A percentile compares a stretch with the other conserved stretches of the same genome.
These are phyloP conservation scores for Echinosophora koreensis DNA, from an alignment of 306 rosid species.

Conservation along the genomic window DNA sequence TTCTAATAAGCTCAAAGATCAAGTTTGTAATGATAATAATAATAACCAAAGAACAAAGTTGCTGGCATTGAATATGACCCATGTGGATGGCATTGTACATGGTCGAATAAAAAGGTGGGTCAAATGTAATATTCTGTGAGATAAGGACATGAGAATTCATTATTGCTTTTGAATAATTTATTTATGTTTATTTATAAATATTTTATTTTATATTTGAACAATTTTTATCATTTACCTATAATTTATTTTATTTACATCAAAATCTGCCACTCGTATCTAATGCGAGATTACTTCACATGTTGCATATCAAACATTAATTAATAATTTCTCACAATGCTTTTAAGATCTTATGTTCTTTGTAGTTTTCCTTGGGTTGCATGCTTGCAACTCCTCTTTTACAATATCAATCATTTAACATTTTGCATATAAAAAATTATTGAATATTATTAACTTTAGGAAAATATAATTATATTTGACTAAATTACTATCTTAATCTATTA, in stretches of 20 bases:
- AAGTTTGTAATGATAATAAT: slow-evolving; percentile 46
- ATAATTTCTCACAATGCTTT: slow-evolving; percentile 32
- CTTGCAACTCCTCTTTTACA: not conserved
- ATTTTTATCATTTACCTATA: no score
- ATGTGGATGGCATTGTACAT: slow-evolving; percentile 43
- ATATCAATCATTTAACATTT: no score
- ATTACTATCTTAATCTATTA: no score
- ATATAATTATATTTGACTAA: no score
- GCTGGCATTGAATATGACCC: slow-evolving; percentile 53
- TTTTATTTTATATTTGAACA: no score
- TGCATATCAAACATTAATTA: no score
- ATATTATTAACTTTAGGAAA: no score
- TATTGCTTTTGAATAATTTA: not conserved
- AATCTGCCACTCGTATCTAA: no score
- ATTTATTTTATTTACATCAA: no score
- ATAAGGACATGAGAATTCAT: slow-evolving; percentile 38
- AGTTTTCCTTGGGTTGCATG: slow-evolving; percentile 31
- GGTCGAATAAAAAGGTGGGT: slow-evolving; percentile 41
- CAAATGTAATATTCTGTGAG: slow-evolving; percentile 46
- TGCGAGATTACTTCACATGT: no score
- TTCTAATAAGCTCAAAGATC: slow-evolving; percentile 39
- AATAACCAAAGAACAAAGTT: slow-evolving; percentile 41
- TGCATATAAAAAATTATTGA: no score
- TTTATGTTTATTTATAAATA: no score
- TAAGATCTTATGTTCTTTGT: slow-evolving; percentile 12